Conservation (phyloP, 2,329 filamentous ascomycete genomes). For the Aspergillus fumigatiaffinis region DNA sequence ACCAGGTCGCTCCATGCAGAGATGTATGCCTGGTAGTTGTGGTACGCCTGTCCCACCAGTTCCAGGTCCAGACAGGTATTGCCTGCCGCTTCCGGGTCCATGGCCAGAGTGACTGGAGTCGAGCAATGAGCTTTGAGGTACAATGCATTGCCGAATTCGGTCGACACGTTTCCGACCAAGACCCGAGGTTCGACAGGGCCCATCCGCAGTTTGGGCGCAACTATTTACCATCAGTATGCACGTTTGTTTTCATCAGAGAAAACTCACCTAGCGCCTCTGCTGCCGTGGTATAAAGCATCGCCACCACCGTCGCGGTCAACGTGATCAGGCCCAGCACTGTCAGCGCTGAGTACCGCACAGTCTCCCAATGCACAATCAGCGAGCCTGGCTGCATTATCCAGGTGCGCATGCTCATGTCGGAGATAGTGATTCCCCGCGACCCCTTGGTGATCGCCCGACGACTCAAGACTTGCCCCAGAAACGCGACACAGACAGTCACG, state of each 20-base stretch:
- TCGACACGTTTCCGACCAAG: slow-evolving; percentile 55
- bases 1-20: slow-evolving; percentile 52
- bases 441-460: slow-evolving; percentile 60
- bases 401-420: slow-evolving; percentile 72
- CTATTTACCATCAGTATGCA: slow-evolving; percentile 26
- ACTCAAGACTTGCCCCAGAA: slow-evolving; percentile 71
- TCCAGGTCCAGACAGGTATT: slow-evolving; percentile 65
- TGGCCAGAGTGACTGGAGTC: slow-evolving; percentile 51
- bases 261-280: slow-evolving; percentile 61
- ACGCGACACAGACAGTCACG: slow-evolving; percentile 71
- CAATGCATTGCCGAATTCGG: slow-evolving; percentile 60
- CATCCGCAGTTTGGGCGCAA: slow-evolving; percentile 66
- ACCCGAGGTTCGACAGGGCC: slow-evolving; percentile 48
- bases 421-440: slow-evolving; percentile 64
- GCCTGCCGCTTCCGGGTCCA: slow-evolving; percentile 41
- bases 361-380: slow-evolving; percentile 65
- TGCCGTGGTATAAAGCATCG: slow-evolving; percentile 72
- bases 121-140: slow-evolving; percentile 58
- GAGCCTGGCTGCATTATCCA: slow-evolving; percentile 73
- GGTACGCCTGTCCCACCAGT: slow-evolving; percentile 64
- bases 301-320: slow-evolving; percentile 60
- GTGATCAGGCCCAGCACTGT: slow-evolving; percentile 63
- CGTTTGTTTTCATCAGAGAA: no score
- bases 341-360: slow-evolving; percentile 59
- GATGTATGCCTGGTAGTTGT: slow-evolving; percentile 64